Base-by-base conservation (phyloP, 352 stramenopile species). In the Pilasporangium apinafurcum region DNA sequence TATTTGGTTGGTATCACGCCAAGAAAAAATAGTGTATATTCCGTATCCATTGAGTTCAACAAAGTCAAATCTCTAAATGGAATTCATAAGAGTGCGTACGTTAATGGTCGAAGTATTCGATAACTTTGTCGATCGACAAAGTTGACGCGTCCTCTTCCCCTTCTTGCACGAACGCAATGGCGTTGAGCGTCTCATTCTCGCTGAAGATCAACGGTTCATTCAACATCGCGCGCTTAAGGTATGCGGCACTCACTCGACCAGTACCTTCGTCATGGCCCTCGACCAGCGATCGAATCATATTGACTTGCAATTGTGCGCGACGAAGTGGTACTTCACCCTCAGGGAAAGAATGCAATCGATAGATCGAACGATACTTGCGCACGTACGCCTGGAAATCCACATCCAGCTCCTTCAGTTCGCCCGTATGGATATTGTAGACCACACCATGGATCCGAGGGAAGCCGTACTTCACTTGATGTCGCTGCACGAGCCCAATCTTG, bases 381-480 rank as follows among this genome's bases (percentile, higher is more conserved):
- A 92, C 64, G 49, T 90, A 92, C 10, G 71, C 53, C 40, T 87
- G 44, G 48, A 89, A 92, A 56, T 90, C 77, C n/a, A 90, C 68
- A 46, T 92, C 68, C 31, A 92, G 71, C 48, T 89, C 75, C 52
- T 95, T 91, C 22, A 95, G 61, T 30, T 91, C 48, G 22, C 84
- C 84, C 50, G 79, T 64, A 32, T 86, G 65, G 18, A 92, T 61
- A 60, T 91, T 71, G 65, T 92, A 95, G 32, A 95, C 83, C 12
- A 95, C 68, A 0, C 83, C 84, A 50, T 95, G 83, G 50, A 95
- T 92, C 35, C 83, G 83, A 32, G 83, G 83, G 61, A 95, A 92
- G 37, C 78, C 83, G 50, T 91, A 92, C 57, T 92, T 92, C 50
- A 77, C 70, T 47, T 92, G 79, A 59, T 91, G 74, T 42, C 81